Base-by-base conservation (phyloP, 1,284 basidiomycete species). In the Rhodotorula sp. region DNA sequence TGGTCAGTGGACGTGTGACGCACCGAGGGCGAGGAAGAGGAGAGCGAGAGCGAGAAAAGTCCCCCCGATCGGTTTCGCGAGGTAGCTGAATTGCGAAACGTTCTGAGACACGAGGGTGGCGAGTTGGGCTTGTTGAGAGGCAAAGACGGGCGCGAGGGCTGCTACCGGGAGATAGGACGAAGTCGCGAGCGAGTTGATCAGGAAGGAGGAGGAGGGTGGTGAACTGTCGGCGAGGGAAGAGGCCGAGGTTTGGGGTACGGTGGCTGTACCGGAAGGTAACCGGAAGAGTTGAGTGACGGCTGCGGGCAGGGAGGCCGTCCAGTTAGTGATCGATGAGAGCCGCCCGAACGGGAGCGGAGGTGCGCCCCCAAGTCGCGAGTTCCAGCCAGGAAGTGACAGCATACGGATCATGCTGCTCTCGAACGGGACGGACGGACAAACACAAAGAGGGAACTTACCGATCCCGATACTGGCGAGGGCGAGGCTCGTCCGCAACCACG, bases 401-500 rank as follows among this genome's bases (percentile, higher is more conserved):
- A n/a, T n/a, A n/a, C n/a, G n/a, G n/a, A n/a, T n/a, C n/a, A n/a
- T n/a, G n/a, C n/a, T n/a, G n/a, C n/a, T n/a, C n/a, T n/a, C n/a
- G n/a, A n/a, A n/a, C n/a, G n/a, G n/a, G n/a, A n/a, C n/a, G n/a
- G n/a, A n/a, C n/a, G n/a, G n/a, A n/a, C n/a, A n/a, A n/a, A n/a
- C n/a, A n/a, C n/a, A n/a, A n/a, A 46, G 14, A n/a, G n/a, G 14
- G 2, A 15, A 60, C 73, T 42, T 56, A 76, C 75, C 76, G 37
- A 77, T 72, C 1, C 76, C 76, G 18, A 77, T 74, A 6, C 64
- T 69, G 7, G 74, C 76, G 29, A 77, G 58, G 26, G 67, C 68
- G 26, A 82, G 67, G 22, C 77, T 79, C 20, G 80, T 81, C 20
- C 80, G 68, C 45, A 81, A 71, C 80, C 80, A 81, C 48, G 80